Evolutionary conservation across 768 basidiomycete genomes (phyloP), one percentile per base, ranked within the genome.

Genomic region (Dioszegia hungarica): DNA sequence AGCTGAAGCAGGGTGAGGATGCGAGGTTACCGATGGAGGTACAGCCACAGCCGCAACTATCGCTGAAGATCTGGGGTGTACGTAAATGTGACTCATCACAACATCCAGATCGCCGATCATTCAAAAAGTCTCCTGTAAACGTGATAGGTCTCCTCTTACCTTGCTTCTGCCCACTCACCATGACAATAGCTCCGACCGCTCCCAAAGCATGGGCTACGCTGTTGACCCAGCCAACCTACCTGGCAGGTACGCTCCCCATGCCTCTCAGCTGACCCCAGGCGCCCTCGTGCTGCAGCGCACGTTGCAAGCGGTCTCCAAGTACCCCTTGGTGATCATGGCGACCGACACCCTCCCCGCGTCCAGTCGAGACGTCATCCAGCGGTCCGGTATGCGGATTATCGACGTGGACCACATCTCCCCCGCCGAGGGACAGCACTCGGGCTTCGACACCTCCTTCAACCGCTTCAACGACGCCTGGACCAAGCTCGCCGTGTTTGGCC

Each of bases 261-360:
- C 14, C 22, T 25, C 8, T 12, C 27, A 14, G 34, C 58, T 54
- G 46, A 60, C 29, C 24, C 5, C 83, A 61, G 86, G 85, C 12
- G 77, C 83, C 11, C 79, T 88, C 40, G 84, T 87, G 17, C 75
- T 89, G 17, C 74, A 84, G 57, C 70, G 84, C 56, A 80, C 83
- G 27, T 78, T 88, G 41, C 78, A 78, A 36, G 55, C 79, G 12
- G 82, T 84, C 31, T 74, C 79, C 15, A 84, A 86, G 15, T 90
- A 89, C 75, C 84, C 87, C n/a, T 79, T 92, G 17, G 79, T 90
- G 40, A 87, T 86, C 34, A 87, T 91, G 84, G 81, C 82, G 34
- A 88, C 89, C 0, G 78, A 83, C 4, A 69, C 78, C 1, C 70
- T 91, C 27, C 79, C 84, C 3, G 57, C 78, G 28, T 79, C 82